A percentile compares a stretch with the other conserved stretches of the same genome.
Conservation (phyloP, 345 rosid species). For the Noccaea bulbosa region DNA sequence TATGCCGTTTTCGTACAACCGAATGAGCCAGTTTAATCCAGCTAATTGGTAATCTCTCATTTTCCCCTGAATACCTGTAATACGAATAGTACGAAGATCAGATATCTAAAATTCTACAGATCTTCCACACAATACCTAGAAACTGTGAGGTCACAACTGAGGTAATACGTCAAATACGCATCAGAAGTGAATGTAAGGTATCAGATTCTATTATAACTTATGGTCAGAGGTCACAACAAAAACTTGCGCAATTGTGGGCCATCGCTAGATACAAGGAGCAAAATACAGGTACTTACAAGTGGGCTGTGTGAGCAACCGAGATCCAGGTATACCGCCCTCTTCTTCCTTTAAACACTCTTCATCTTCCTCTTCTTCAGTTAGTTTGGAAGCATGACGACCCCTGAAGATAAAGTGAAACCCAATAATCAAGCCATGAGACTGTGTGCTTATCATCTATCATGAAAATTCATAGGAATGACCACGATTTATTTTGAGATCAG, state of each 20-base stretch:
- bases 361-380: constrained; percentile 99
- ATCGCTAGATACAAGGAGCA: background rate
- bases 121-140: background rate
- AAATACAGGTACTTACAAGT: constrained; percentile 63
- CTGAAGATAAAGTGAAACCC: constrained; percentile 45
- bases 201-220: background rate
- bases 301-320: constrained; percentile 85
- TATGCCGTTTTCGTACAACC: constrained; percentile 94
- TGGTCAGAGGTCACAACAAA: constrained; percentile 1
- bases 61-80: constrained; percentile 91
- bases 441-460: constrained; percentile 7
- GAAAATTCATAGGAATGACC: background rate
- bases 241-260: background rate
- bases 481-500: background rate
- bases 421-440: constrained; percentile 6
- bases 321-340: constrained; percentile 74
- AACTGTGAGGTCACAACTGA: constrained; percentile 15
- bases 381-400: constrained; percentile 96
- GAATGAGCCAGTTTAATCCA: constrained; percentile 94
- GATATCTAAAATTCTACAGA: constrained; percentile 5
- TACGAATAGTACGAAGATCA: constrained; percentile 8
- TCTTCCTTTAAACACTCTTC: constrained; percentile 98
- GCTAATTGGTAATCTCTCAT: constrained; percentile 99
- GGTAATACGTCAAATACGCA: constrained; percentile 3
- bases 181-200: constrained; percentile 11